These are phyloP conservation scores for Lactarius sanguifluus DNA, from an alignment of 768 basidiomycete genomes.

Conservation along the genomic window DNA sequence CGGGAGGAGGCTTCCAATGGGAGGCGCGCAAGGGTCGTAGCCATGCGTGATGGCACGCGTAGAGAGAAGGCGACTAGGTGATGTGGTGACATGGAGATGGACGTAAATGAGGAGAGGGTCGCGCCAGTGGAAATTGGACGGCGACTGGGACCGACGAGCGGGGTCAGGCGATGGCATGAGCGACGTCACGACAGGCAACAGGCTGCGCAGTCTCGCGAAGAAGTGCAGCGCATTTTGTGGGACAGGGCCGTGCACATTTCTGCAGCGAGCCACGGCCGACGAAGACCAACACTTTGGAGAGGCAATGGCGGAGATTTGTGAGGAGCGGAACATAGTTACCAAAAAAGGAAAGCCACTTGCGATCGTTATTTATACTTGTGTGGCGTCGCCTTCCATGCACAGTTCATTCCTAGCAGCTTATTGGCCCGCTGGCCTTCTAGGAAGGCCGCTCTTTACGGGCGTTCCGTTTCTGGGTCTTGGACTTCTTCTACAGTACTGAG, in stretches of 20 bases:
- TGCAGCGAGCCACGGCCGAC: not conserved
- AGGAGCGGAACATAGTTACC: not conserved
- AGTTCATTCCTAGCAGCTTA: not conserved
- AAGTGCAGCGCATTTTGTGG: slow-evolving; percentile 48
- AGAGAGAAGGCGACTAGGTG: slow-evolving; percentile 90
- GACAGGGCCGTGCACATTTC: slow-evolving; percentile 12
- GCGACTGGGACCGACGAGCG: not conserved
- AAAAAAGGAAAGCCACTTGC: not conserved
- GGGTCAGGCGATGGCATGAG: slow-evolving; percentile 43
- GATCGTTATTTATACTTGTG: not conserved
- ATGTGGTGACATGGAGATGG: slow-evolving; percentile 84
- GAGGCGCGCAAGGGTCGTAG: slow-evolving; percentile 48
- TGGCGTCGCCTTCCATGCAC: not conserved
- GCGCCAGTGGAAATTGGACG: slow-evolving; percentile 72
- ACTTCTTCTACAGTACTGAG: not conserved
- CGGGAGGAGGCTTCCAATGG: slow-evolving; percentile 29
- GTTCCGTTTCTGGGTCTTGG: not conserved
- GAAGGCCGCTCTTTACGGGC: not conserved
- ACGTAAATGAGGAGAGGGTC: slow-evolving; percentile 91
- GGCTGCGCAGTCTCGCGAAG: slow-evolving; percentile 81
- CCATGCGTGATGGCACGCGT: slow-evolving; percentile 87
- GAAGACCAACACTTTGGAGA: slow-evolving; percentile 11
- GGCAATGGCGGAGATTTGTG: not conserved
- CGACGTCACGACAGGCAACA: slow-evolving; percentile 83
- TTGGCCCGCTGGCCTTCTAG: not conserved